Percentiles rank a stretch among this genome's conserved stretches.
phyloP scores from a whole-genome alignment of 129 eudicot species.

The Solidago caesia region DNA sequence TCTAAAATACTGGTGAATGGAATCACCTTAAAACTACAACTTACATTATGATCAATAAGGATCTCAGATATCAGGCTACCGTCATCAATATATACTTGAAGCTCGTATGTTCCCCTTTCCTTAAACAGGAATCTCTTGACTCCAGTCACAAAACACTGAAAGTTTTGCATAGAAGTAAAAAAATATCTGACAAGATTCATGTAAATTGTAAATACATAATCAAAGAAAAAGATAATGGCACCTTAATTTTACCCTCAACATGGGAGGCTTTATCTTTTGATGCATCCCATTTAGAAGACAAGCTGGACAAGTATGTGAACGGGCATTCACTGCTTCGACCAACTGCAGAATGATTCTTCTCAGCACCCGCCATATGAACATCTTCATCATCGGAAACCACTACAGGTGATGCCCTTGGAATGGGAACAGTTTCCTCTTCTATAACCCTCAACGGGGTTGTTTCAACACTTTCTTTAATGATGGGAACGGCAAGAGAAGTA shows the following conservation, averaged over 20 bases:
- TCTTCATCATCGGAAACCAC: slow-evolving; percentile 45
- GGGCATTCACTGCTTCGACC: slow-evolving; percentile 54
- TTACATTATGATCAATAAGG: slow-evolving; percentile 69
- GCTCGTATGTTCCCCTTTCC: slow-evolving; percentile 53
- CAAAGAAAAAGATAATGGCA: slow-evolving; percentile 12
- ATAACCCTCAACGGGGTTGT: slow-evolving; percentile 17
- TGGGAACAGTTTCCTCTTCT: slow-evolving; percentile 35
- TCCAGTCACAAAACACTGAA: slow-evolving; percentile 79
- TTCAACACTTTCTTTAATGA: slow-evolving; percentile 19
- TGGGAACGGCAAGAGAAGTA: slow-evolving; percentile 16
- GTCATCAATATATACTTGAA: slow-evolving; percentile 75
- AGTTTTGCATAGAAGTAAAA: slow-evolving; percentile 18
- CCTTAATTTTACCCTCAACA: slow-evolving; percentile 89
- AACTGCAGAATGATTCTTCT: slow-evolving; percentile 40
- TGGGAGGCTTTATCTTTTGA: slow-evolving; percentile 36
- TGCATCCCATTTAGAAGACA: slow-evolving; percentile 55
- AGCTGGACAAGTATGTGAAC: slow-evolving; percentile 70
- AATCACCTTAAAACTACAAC: slow-evolving; percentile 25
- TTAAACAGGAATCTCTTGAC: slow-evolving; percentile 77
- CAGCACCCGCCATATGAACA: slow-evolving; percentile 41
- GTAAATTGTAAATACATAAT: background rate
- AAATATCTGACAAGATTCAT: background rate
- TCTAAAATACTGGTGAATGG: background rate
- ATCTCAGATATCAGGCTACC: slow-evolving; percentile 90
- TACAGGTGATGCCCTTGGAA: slow-evolving; percentile 28